Conservation (phyloP, 164 flowering plant genomes). For the Vitis riparia region DNA sequence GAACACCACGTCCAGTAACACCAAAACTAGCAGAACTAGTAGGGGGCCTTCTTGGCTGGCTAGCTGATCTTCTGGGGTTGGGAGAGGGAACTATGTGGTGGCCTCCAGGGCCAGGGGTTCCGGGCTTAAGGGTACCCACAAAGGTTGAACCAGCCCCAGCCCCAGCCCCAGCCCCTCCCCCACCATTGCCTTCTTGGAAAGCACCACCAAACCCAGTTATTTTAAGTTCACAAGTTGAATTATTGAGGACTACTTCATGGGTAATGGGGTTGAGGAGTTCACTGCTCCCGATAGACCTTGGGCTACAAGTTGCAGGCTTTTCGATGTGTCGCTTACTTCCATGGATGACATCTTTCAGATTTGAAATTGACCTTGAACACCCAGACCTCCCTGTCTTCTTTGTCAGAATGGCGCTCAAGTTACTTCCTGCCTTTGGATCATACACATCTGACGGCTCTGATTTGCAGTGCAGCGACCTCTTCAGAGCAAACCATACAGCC, state of each 20-base stretch:
- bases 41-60: not conserved
- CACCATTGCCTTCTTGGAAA: not conserved
- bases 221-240: constrained; percentile 28
- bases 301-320: constrained; percentile 23
- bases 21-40: not conserved
- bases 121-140: constrained; percentile 16
- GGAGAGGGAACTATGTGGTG: not conserved
- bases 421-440: constrained; percentile 11
- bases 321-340: constrained; percentile 28
- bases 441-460: constrained; percentile 22
- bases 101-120: constrained; percentile 19
- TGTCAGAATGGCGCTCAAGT: constrained; percentile 1
- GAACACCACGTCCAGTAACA: not conserved
- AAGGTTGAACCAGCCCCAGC: not conserved
- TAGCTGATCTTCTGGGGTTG: not conserved
- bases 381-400: constrained; percentile 16
- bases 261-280: constrained; percentile 27
- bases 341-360: constrained; percentile 26
- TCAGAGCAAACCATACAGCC: constrained; percentile 27
- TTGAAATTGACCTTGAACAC: constrained; percentile 36
- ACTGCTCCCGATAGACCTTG: constrained; percentile 30
- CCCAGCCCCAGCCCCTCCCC: not conserved
- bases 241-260: constrained; percentile 24
- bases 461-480: constrained; percentile 30
- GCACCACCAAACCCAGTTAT: constrained; percentile 15